A percentile compares a stretch with the other conserved stretches of the same genome.
Evolutionary conservation across 176 grass and related monocot species (phyloP).

Genomic region (Themeda triandra): DNA sequence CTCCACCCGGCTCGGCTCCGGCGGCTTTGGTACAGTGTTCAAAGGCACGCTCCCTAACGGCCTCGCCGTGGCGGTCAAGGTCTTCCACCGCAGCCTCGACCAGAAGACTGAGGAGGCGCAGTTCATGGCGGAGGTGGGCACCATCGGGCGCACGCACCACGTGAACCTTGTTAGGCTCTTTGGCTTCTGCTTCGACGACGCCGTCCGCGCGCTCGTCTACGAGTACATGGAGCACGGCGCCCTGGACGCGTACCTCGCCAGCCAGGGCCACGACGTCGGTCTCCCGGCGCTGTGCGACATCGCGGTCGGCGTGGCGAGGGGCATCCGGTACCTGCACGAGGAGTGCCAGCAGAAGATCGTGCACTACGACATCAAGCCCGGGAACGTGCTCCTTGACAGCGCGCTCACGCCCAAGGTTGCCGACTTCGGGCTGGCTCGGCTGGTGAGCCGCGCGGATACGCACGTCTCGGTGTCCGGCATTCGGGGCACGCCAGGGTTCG

Average conservation of each 20-base stretch:
- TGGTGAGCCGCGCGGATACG: conserved; percentile 3
- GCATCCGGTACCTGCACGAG: conserved; percentile 40
- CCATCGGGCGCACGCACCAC: background rate
- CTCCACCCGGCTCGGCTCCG: conserved; percentile 25
- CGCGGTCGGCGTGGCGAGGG: conserved; percentile 33
- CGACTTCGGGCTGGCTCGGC: conserved; percentile 43
- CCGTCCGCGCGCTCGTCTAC: background rate
- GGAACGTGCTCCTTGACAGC: conserved; percentile 42
- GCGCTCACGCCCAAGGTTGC: conserved; percentile 38
- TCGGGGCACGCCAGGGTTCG: conserved; percentile 40
- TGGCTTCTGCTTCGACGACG: conserved; percentile 38
- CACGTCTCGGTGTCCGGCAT: background rate
- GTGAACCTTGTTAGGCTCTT: conserved; percentile 37
- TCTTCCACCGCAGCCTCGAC: background rate
- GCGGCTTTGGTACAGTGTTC: conserved; percentile 36
- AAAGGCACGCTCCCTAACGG: conserved; percentile 6
- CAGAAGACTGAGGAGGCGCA: background rate
- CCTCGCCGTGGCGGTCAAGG: background rate
- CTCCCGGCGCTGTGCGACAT: background rate
- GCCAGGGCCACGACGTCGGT: background rate
- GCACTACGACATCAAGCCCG: conserved; percentile 49
- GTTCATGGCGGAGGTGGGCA: background rate
- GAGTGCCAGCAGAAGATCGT: conserved; percentile 50
- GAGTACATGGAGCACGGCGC: conserved; percentile 3
- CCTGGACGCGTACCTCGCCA: conserved; percentile 23